These are phyloP conservation scores for Ogataea zsoltii DNA, from an alignment of 805 yeast genomes.

Conservation along the genomic window DNA sequence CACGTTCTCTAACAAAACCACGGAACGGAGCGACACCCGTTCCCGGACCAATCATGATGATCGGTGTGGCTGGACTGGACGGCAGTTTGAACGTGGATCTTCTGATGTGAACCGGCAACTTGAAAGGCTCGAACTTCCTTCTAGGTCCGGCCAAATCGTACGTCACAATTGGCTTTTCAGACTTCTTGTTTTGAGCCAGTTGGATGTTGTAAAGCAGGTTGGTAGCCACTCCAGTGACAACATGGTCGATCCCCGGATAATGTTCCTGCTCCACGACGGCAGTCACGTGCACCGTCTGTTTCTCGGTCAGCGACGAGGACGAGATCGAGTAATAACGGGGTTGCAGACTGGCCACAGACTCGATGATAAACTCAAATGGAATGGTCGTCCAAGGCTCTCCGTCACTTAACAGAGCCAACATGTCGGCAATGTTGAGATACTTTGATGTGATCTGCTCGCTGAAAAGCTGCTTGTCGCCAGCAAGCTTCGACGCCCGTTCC, in stretches of 20 bases:
- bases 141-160: constrained; percentile 90
- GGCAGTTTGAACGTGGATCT: constrained; percentile 95
- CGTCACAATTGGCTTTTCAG: constrained; percentile 46
- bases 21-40: constrained; percentile 99
- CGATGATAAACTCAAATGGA: constrained; percentile 84
- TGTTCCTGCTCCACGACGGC: constrained; percentile 82
- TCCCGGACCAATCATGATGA: constrained; percentile 96
- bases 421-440: constrained; percentile 74
- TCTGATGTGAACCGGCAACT: constrained; percentile 88
- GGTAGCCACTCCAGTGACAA: constrained; percentile 86
- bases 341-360: constrained; percentile 75
- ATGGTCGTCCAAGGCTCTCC: constrained; percentile 71
- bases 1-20: constrained; percentile 89
- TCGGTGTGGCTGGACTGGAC: constrained; percentile 75
- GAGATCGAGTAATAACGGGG: constrained; percentile 97
- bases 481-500: constrained; percentile 49
- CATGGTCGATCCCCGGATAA: constrained; percentile 34
- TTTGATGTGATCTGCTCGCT: constrained; percentile 62
- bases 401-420: constrained; percentile 58
- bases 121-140: constrained; percentile 47
- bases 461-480: constrained; percentile 68
- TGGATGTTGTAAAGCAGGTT: constrained; percentile 79
- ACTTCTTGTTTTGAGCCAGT: constrained; percentile 51
- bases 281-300: constrained; percentile 75
- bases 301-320: constrained; percentile 79